Conservation (phyloP, 768 basidiomycete genomes). For the Tephrocybe rancida region DNA sequence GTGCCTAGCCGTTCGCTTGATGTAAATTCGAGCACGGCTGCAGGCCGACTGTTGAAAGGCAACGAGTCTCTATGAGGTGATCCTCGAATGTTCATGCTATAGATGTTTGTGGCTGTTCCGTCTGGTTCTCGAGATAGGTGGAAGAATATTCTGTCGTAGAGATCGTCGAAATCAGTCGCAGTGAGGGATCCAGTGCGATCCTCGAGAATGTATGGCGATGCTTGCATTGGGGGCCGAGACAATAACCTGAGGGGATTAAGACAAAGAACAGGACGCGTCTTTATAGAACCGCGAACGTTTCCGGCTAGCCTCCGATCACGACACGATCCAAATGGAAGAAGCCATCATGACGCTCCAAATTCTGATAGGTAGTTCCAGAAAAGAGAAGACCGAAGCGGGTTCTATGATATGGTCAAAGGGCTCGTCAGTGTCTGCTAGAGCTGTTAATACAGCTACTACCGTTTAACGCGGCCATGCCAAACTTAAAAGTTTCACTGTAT, state of each 20-base stretch:
- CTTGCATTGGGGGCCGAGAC: neutral
- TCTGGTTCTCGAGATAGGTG: slow-evolving; percentile 57
- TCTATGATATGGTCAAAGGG: too few species aligned
- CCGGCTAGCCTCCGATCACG: neutral
- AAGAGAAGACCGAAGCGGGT: too few species aligned
- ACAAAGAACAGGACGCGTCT: neutral
- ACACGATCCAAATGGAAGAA: neutral
- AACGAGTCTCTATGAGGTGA: slow-evolving; percentile 59
- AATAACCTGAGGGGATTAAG: neutral
- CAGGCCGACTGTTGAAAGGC: slow-evolving; percentile 53
- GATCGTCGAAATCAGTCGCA: slow-evolving; percentile 71
- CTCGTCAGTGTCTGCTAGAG: too few species aligned
- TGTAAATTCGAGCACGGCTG: slow-evolving; percentile 62
- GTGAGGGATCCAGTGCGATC: slow-evolving; percentile 20
- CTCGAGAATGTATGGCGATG: neutral
- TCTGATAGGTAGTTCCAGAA: neutral
- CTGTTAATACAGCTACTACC: too few species aligned
- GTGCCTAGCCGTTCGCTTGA: slow-evolving; percentile 60
- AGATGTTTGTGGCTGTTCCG: slow-evolving; percentile 52
- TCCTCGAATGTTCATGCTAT: slow-evolving; percentile 67
- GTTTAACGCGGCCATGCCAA: too few species aligned
- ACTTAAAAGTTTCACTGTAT: too few species aligned
- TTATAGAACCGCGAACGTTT: neutral
- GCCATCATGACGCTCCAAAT: neutral
- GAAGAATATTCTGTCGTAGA: slow-evolving; percentile 76